Conservation (phyloP, 768 basidiomycete genomes). For the Phlebiopsis flavidoalba region DNA sequence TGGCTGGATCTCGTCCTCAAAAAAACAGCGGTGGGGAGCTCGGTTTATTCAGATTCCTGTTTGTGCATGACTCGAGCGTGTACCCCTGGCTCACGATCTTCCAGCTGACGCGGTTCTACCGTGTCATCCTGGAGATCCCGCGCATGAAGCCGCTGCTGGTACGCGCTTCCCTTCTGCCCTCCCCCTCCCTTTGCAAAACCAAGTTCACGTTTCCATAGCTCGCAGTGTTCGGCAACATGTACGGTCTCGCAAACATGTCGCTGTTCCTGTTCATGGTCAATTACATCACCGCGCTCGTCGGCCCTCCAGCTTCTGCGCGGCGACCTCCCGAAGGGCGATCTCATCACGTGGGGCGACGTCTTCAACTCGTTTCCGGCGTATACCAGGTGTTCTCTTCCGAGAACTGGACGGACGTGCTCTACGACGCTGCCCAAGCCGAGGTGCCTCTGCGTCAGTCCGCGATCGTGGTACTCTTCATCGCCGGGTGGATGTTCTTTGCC, state of each 20-base stretch:
- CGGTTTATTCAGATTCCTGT: constrained; percentile 80
- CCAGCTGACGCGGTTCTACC: constrained; percentile 82
- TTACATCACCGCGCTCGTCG: constrained; percentile 77
- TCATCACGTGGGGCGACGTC: constrained; percentile 75
- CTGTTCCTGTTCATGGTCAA: constrained; percentile 87
- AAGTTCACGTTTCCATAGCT: constrained; percentile 40
- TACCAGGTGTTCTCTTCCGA: constrained; percentile 92
- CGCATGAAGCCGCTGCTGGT: constrained; percentile 88
- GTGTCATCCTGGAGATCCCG: constrained; percentile 86
- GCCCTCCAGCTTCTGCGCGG: constrained; percentile 83
- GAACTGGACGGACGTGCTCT: constrained; percentile 84
- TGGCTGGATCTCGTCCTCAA: constrained; percentile 70
- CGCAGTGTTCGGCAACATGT: constrained; percentile 88
- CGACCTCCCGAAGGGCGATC: constrained; percentile 45
- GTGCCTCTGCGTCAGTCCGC: constrained; percentile 59
- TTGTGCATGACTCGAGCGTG: constrained; percentile 51
- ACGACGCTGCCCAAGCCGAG: constrained; percentile 58
- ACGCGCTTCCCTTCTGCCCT: no score
- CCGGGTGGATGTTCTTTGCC: constrained; percentile 85
- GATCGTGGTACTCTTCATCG: constrained; percentile 66
- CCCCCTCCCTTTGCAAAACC: neutral
- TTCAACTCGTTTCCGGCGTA: constrained; percentile 84
- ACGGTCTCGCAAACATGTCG: constrained; percentile 87
- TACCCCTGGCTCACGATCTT: constrained; percentile 92
- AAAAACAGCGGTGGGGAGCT: constrained; percentile 60